A percentile compares a stretch with the other conserved stretches of the same genome.
Conservation (phyloP, 2,329 filamentous ascomycete genomes). For the Esteya vermicola region DNA sequence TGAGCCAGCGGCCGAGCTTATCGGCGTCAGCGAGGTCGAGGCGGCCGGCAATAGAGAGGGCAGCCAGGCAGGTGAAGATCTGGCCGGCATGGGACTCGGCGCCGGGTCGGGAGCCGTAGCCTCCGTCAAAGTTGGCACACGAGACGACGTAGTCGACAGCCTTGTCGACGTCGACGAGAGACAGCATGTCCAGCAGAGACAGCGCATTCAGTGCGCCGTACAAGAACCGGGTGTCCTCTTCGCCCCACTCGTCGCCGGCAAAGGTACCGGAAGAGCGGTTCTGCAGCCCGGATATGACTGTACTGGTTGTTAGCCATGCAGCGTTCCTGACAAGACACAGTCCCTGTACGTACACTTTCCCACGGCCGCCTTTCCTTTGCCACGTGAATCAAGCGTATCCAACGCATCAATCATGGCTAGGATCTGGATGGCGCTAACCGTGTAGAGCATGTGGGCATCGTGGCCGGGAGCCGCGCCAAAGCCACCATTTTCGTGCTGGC, state of each 20-base stretch:
- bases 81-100: slow-evolving; percentile 92
- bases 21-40: slow-evolving; percentile 74
- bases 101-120: slow-evolving; percentile 77
- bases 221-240: slow-evolving; percentile 87
- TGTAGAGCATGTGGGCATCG: slow-evolving; percentile 92
- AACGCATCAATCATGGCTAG: slow-evolving; percentile 76
- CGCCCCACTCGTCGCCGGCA: slow-evolving; percentile 89
- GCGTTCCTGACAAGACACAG: background rate
- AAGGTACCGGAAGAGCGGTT: slow-evolving; percentile 74
- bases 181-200: slow-evolving; percentile 63
- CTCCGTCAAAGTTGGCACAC: slow-evolving; percentile 89
- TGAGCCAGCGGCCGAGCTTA: slow-evolving; percentile 76
- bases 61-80: slow-evolving; percentile 86
- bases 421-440: slow-evolving; percentile 88
- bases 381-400: slow-evolving; percentile 60
- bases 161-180: slow-evolving; percentile 63
- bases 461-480: slow-evolving; percentile 91
- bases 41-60: slow-evolving; percentile 67
- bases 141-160: slow-evolving; percentile 66
- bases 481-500: slow-evolving; percentile 74
- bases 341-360: slow-evolving; percentile 73
- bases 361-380: slow-evolving; percentile 57
- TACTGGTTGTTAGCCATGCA: background rate
- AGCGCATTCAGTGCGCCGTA: slow-evolving; percentile 83
- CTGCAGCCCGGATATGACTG: slow-evolving; percentile 71